Evolutionary conservation across 106 monocot species (phyloP).

Genomic region (Cymbidium sinense): DNA sequence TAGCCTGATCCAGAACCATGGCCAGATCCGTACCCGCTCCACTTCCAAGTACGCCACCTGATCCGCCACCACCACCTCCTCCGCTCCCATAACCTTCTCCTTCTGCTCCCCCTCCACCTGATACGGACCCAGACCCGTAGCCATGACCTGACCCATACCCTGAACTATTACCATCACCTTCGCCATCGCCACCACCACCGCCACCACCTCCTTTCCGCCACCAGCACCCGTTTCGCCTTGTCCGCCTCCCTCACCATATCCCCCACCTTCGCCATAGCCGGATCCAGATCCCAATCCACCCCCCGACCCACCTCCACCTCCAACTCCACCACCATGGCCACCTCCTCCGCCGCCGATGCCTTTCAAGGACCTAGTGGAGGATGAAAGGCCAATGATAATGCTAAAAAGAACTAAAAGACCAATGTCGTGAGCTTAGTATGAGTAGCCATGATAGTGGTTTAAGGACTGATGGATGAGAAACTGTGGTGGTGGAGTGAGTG

Average conservation of each 20-base stretch:
- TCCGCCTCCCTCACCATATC: not conserved
- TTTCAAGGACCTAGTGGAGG: not conserved
- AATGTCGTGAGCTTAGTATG: not conserved
- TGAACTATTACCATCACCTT: not conserved
- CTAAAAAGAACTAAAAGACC: not conserved
- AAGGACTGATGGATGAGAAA: not conserved
- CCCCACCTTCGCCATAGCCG: not conserved
- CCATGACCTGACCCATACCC: not conserved
- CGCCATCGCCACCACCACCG: not conserved
- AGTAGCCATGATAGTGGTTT: not conserved
- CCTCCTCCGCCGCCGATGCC: not conserved
- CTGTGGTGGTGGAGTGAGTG: not conserved
- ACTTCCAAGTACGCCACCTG: not conserved
- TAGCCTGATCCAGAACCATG: not conserved
- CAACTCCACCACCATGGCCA: not conserved
- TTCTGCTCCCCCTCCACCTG: not conserved
- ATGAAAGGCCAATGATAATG: not conserved
- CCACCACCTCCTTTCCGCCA: not conserved
- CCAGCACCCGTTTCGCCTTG: not conserved
- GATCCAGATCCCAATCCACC: not conserved
- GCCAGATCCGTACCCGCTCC: conserved; percentile 4
- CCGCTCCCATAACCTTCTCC: conserved; percentile 5
- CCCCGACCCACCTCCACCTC: conserved; percentile 3
- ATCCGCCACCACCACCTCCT: conserved; percentile 3
- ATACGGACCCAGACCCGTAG: not conserved